A percentile compares a stretch with the other conserved stretches of the same genome.
Conservation (phyloP, 75 land plant genomes). For the Sequoia sempervirens region DNA sequence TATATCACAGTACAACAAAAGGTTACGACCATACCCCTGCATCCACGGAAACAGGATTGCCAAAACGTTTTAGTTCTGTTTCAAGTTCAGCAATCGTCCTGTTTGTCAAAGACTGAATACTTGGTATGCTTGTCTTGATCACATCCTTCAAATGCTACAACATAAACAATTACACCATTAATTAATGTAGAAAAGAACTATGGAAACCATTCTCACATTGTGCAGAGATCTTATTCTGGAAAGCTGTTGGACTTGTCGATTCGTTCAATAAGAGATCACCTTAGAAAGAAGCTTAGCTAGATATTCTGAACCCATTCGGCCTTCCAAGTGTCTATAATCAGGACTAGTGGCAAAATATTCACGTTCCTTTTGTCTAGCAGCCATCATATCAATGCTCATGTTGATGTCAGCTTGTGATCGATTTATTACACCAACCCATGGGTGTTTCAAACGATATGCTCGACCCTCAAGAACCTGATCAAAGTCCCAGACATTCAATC, state of each 20-base stretch:
- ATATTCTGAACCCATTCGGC: slow-evolving; percentile 85
- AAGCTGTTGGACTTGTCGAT: no score
- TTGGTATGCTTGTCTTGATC: slow-evolving; percentile 70
- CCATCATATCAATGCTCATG: slow-evolving; percentile 76
- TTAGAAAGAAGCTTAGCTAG: slow-evolving; percentile 76
- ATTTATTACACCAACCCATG: slow-evolving; percentile 90
- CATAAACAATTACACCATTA: neutral
- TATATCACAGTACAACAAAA: no score
- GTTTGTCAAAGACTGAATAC: slow-evolving; percentile 68
- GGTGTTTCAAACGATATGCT: slow-evolving; percentile 70
- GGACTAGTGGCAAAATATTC: slow-evolving; percentile 79
- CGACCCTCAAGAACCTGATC: slow-evolving; percentile 79
- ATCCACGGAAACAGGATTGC: slow-evolving; percentile 71
- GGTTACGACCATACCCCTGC: slow-evolving; percentile 49
- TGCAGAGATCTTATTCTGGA: no score
- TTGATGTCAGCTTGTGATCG: slow-evolving; percentile 97
- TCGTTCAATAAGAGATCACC: slow-evolving; percentile 21
- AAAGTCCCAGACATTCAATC: no score
- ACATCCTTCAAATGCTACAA: slow-evolving; percentile 73
- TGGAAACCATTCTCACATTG: no score
- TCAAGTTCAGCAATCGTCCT: slow-evolving; percentile 83
- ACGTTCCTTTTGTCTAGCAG: slow-evolving; percentile 60
- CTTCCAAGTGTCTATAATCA: slow-evolving; percentile 71
- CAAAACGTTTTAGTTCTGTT: slow-evolving; percentile 72
- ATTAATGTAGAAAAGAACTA: neutral